These are phyloP conservation scores for Pichia sp. DNA, from an alignment of 1,139 yeast species.

Conservation along the genomic window DNA sequence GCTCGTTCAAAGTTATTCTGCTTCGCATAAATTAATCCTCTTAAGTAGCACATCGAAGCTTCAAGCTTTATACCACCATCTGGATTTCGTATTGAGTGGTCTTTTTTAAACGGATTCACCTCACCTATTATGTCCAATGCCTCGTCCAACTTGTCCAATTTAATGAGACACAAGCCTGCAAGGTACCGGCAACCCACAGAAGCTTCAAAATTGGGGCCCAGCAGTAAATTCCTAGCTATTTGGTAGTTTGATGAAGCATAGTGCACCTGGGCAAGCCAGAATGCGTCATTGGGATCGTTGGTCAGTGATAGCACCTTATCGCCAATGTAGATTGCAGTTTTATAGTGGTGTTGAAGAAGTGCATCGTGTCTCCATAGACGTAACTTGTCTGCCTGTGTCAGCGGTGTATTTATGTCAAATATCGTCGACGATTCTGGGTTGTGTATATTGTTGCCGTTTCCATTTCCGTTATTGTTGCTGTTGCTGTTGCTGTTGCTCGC, in stretches of 20 bases:
- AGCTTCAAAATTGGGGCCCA: conserved; percentile 34
- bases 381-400: conserved; percentile 80
- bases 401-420: conserved; percentile 35
- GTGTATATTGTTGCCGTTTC: conserved; percentile 2
- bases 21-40: conserved; percentile 81
- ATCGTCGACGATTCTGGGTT: conserved; percentile 17
- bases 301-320: conserved; percentile 82
- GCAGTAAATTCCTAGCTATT: conserved; percentile 66
- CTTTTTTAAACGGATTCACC: conserved; percentile 59
- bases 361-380: conserved; percentile 95
- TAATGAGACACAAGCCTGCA: conserved; percentile 71
- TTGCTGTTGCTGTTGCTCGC: background rate
- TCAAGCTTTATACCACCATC: conserved; percentile 84
- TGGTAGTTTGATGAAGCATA: conserved; percentile 71
- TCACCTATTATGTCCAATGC: conserved; percentile 88
- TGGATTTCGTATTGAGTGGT: conserved; percentile 35
- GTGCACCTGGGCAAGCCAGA: conserved; percentile 92
- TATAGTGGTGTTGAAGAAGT: conserved; percentile 83
- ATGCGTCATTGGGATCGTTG: conserved; percentile 87
- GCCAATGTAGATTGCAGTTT: conserved; percentile 87
- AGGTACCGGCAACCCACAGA: conserved; percentile 75
- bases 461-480: background rate
- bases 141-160: conserved; percentile 80
- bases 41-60: conserved; percentile 78
- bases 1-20: conserved; percentile 86